Evolutionary conservation across 2,329 filamentous ascomycete species (phyloP), one percentile per base, ranked within the genome.

Genomic region (Hypoxylon sp.): DNA sequence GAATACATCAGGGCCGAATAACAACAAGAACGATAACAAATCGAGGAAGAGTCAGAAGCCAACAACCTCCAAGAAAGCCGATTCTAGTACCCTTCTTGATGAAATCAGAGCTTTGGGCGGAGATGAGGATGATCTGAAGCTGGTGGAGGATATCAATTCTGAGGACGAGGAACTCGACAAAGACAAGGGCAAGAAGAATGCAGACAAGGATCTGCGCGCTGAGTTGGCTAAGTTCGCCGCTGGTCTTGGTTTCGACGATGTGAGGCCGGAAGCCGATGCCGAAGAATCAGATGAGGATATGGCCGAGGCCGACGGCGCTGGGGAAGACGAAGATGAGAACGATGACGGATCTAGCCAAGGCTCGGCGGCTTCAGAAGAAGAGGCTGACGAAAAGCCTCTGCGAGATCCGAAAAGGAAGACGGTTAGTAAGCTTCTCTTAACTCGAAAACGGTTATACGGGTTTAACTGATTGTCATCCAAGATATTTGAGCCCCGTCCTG

Each of bases 61-160:
- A 7, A 7, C 56, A 31, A 51, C 53, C 27, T 35, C 63, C n/a
- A 50, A 63, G 25, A 70, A 75, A 25, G 76, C 75, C 48, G 80
- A 81, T 33, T 65, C 65, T 42, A 73, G 70, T 30, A 76, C 79
- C 11, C 80, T 92, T 3, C 80, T 92, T 6, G 85, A 88, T 62
- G 90, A 92, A 74, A 92, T 92, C 68, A 83, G 85, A 70, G 88
- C 88, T 13, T 81, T 92, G 1, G 90, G 89, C 2, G 90, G 90
- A 13, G 88, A 90, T 59, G 88, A 91, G 77, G 84, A 88, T 46
- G 90, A 92, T 70, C 77, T 90, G 48, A 86, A 88, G 37, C 83
- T 92, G 35, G 85, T 92, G 59, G 86, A 84, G 46, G 87, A 86
- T 65, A 80, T 85, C 6, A 81, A 83, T 69, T 88, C 85, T 1